Evolutionary conservation across 2,329 filamentous ascomycete genomes (phyloP).

Genomic region (Xylariaceae sp.): DNA sequence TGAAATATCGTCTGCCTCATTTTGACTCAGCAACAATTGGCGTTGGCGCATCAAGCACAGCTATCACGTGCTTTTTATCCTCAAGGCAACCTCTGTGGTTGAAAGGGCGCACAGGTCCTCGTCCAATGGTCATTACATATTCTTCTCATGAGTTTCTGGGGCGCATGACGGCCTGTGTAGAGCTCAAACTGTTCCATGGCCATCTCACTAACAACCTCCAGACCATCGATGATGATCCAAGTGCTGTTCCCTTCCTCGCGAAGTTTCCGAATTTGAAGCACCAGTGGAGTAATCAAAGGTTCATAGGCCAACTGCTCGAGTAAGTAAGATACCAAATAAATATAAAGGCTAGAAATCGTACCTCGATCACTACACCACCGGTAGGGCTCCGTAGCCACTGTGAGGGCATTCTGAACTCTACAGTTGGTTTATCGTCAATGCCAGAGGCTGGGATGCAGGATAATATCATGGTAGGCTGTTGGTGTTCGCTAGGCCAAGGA

Average conservation of each 20-base stretch:
- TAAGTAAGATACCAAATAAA: slow-evolving; percentile 1
- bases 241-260: slow-evolving; percentile 48
- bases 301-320: slow-evolving; percentile 58
- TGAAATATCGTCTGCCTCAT: too few relatives aligned
- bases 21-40: too few relatives aligned
- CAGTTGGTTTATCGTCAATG: slow-evolving; percentile 55
- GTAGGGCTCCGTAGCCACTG: slow-evolving; percentile 68
- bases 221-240: slow-evolving; percentile 69
- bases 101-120: slow-evolving; percentile 34
- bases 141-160: slow-evolving; percentile 63
- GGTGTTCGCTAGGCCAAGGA: slow-evolving; percentile 59
- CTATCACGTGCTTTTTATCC: background rate
- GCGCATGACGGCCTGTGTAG: slow-evolving; percentile 69
- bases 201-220: slow-evolving; percentile 70
- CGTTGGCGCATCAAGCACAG: background rate
- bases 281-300: slow-evolving; percentile 64
- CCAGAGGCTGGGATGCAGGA: slow-evolving; percentile 68
- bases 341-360: slow-evolving; percentile 17
- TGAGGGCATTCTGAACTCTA: slow-evolving; percentile 65
- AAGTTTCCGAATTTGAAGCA: slow-evolving; percentile 58
- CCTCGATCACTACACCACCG: slow-evolving; percentile 69
- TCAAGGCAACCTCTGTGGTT: slow-evolving; percentile 25
- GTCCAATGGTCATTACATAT: slow-evolving; percentile 47
- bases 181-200: slow-evolving; percentile 73
- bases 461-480: slow-evolving; percentile 65